Conservation (phyloP, 2,329 filamentous ascomycete genomes). For the Capronia americana region DNA sequence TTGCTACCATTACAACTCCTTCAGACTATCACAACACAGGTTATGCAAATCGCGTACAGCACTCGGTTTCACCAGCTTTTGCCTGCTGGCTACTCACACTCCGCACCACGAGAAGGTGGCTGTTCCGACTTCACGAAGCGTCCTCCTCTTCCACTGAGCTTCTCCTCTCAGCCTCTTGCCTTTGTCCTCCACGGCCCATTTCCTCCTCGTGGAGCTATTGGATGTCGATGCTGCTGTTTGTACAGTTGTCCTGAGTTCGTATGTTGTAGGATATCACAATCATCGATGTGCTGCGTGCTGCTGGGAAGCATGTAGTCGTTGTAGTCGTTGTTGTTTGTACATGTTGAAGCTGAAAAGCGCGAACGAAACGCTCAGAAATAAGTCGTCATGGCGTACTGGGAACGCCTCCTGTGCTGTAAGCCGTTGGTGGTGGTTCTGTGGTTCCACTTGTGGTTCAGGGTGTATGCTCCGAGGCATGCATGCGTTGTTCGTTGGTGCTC, state of each 20-base stretch:
- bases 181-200: not conserved
- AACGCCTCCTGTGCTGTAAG: not conserved
- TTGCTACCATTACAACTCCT: too few relatives aligned
- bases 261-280: not conserved
- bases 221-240: not conserved
- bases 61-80: conserved; percentile 5
- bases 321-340: not conserved
- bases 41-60: conserved; percentile 5
- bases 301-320: not conserved
- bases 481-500: not conserved
- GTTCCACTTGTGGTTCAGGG: not conserved
- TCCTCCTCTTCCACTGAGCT: conserved; percentile 10
- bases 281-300: not conserved
- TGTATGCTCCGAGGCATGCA: not conserved
- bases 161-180: not conserved
- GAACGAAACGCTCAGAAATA: not conserved
- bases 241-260: not conserved
- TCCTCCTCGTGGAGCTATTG: not conserved
- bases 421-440: not conserved
- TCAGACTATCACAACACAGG: too few relatives aligned
- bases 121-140: conserved; percentile 8
- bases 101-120: conserved; percentile 11
- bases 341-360: not conserved
- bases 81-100: conserved; percentile 3
- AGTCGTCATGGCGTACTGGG: not conserved